Base-by-base conservation (phyloP, 2,329 filamentous ascomycete genomes). In the Kalmusia sp. region DNA sequence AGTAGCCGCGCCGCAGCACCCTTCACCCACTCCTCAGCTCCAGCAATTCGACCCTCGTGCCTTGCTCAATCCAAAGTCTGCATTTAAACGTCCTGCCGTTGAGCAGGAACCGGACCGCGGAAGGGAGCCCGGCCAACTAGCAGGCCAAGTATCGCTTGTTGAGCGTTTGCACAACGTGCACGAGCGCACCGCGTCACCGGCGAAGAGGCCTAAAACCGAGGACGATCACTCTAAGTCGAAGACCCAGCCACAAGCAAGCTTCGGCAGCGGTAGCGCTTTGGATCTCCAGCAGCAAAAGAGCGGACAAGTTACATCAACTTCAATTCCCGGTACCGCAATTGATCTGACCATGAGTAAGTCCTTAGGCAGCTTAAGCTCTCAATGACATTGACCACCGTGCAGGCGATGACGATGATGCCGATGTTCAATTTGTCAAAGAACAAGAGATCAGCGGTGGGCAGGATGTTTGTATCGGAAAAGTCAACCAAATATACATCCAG, bases 381-480 rank as follows among this genome's bases (percentile, higher is more conserved):
- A 25, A 30, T 5, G 11, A 47, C 44, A 48, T 66, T 71, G 55
- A 74, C 52, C 70, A 35, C 66, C 68, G 6, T 74, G 49, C 70
- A 50, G 17, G 46, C 62, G 70, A 79, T 54, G 87, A 89, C 38
- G 87, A 89, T 37, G 84, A 86, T 22, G 84, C 89, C 8, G 70
- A 71, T 5, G 67, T 86, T 3, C 74, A 82, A 17, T 77, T 86
- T 30, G 72, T 87, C 12, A 80, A 82, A 35, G 83, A 90, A 40
- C 82, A 87, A 17, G 85, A 91, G 67, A 86, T 91, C 65, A 88
- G n/a, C n/a, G n/a, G n/a, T n/a, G n/a, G n/a, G n/a, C n/a, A n/a
- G n/a, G n/a, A n/a, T n/a, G n/a, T 96, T 3, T 96, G 91, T 74
- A 92, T 90, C 67, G 92, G 92, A 35, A 89, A 89, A 75, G 75